These are phyloP conservation scores for Penicillium salamii DNA, from an alignment of 495 filamentous ascomycete genomes.

Conservation along the genomic window DNA sequence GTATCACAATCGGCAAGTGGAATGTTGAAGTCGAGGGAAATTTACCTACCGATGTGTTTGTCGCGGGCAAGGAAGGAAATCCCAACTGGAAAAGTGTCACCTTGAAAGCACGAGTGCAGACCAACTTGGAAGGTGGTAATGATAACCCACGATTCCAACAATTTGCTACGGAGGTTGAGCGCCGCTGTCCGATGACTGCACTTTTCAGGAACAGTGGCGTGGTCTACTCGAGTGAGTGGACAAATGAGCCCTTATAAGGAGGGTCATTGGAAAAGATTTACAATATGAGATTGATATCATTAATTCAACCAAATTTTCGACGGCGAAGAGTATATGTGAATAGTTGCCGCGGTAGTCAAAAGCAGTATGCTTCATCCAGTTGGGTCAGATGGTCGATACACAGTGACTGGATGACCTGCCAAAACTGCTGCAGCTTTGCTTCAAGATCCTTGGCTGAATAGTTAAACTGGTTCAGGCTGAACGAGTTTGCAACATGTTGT, in stretches of 20 bases:
- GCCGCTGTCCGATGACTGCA: neutral
- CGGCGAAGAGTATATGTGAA: no score
- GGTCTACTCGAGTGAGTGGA: neutral
- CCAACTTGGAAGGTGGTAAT: neutral
- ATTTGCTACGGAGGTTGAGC: neutral
- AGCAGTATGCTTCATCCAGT: no score
- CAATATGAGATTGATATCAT: no score
- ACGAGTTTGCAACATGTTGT: no score
- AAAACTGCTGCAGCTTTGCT: slow-evolving; percentile 41
- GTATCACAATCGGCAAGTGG: neutral
- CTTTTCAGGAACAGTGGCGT: neutral
- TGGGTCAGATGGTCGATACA: no score
- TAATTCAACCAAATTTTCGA: no score
- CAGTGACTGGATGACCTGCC: slow-evolving; percentile 46
- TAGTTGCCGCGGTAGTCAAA: no score
- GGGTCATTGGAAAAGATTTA: no score
- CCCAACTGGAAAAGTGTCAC: neutral
- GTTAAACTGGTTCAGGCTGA: no score
- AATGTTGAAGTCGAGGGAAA: neutral
- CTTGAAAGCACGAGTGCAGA: neutral
- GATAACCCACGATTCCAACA: neutral
- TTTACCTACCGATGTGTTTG: neutral
- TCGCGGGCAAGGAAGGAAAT: neutral
- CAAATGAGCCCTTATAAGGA: neutral
- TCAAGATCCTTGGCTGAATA: slow-evolving; percentile 1